Percentiles rank a stretch among this genome's conserved stretches.
These are phyloP conservation scores for Xylaria acuta DNA, from an alignment of 495 filamentous ascomycete species.

Conservation along the genomic window DNA sequence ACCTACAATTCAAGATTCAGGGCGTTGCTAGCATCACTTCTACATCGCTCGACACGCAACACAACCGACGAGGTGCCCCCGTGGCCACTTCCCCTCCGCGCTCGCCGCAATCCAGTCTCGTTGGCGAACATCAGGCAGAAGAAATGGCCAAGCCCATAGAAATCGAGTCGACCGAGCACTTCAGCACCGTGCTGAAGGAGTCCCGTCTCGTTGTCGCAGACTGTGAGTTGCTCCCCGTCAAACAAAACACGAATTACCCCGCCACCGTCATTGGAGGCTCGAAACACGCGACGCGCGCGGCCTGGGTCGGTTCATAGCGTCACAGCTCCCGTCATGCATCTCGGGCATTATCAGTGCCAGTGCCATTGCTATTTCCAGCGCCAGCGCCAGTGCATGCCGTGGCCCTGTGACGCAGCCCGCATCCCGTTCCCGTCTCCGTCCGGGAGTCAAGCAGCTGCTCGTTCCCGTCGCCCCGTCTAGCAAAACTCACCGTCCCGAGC, in stretches of 20 bases:
- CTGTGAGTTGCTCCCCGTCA: constrained; percentile 66
- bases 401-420: constrained; percentile 5
- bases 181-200: constrained; percentile 68
- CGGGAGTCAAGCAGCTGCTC: background rate
- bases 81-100: background rate
- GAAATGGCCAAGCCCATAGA: constrained; percentile 69
- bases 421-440: background rate
- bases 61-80: constrained; percentile 1
- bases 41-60: background rate
- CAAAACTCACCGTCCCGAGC: background rate
- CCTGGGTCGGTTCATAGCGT: background rate
- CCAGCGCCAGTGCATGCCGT: constrained; percentile 7
- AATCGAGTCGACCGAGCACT: constrained; percentile 74
- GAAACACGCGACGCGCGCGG: constrained; percentile 11
- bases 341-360: background rate
- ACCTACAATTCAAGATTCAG: background rate
- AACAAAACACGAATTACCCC: constrained; percentile 25
- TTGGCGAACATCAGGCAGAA: constrained; percentile 28
- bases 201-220: constrained; percentile 81
- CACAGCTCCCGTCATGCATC: constrained; percentile 20
- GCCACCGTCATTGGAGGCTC: constrained; percentile 28
- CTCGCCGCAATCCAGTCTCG: background rate
- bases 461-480: constrained; percentile 8
- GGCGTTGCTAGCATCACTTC: background rate
- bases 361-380: no score